Base-by-base conservation (phyloP, 2,329 filamentous ascomycete genomes). In the Exophiala aquamarina region DNA sequence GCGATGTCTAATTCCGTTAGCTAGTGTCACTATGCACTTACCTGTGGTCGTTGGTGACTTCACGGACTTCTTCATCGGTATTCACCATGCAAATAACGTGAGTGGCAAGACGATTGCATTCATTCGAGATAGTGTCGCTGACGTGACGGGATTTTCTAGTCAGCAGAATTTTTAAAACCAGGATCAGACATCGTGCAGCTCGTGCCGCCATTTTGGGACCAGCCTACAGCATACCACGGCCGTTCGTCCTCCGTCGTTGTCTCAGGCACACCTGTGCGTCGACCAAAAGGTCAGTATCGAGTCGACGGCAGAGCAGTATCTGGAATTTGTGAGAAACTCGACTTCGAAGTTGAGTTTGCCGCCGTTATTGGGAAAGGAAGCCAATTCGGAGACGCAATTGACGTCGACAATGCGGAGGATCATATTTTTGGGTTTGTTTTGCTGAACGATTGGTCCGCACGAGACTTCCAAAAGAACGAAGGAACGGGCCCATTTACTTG, bases 281-380 rank as follows among this genome's bases (percentile, higher is more conserved):
- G 54, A 20, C 54, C 54, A 15, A 34, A 29, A 10, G 51, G 54
- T 3, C 54, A 54, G 38, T 47, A 40, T 26, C 33, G 14, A 8
- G 32, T 15, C 10, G 35, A 31, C 18, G 23, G 31, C 19, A 18
- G 20, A 14, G 13, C 21, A 11, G 39, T 34, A 3, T 40, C 18
- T 11, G 37, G 33, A 9, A 77, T 84, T 0, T 81, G 76, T 62
- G 77, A 78, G 55, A 80, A 79, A 59, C 70, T 93, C 1, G 88
- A 93, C 60, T 82, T 91, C 28, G 88, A 93, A 66, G 74, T 93
- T 2, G 88, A 93, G 65, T 69, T 93, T n/a, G 88, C 84, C 1
- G 86, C 81, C 33, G 86, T 92, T 58, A 75, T 92, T 7, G 81
- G 79, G 62, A 77, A 69, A 40, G 70, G 75, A 1, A 89, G 85